Evolutionary conservation across 2,329 filamentous ascomycete genomes (phyloP).

Genomic region (Exophiala spinifera): DNA sequence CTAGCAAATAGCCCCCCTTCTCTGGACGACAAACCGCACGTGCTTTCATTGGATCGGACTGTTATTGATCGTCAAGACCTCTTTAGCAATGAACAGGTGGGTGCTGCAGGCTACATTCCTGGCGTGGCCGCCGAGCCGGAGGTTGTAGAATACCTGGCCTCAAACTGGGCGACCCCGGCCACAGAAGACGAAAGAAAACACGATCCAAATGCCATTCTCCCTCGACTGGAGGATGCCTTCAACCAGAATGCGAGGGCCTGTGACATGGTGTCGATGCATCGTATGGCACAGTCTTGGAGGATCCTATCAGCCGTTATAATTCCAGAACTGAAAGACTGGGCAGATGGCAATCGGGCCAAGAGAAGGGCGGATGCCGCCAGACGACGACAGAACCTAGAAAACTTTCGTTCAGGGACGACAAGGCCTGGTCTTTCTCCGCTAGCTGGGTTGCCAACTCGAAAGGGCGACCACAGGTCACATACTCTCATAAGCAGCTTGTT

Average conservation of each 20-base stretch:
- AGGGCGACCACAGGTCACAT: conserved; percentile 31
- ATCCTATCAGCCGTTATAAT: conserved; percentile 52
- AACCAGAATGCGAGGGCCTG: conserved; percentile 55
- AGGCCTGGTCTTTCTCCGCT: conserved; percentile 15
- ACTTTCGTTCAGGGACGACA: conserved; percentile 11
- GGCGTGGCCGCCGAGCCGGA: conserved; percentile 44
- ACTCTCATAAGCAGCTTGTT: conserved; percentile 44
- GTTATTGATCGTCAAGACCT: conserved; percentile 35
- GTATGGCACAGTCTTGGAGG: conserved; percentile 58
- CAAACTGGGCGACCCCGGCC: conserved; percentile 42
- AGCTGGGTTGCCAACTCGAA: conserved; percentile 17
- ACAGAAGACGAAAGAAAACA: conserved; percentile 29
- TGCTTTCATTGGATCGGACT: conserved; percentile 52
- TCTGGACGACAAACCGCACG: conserved; percentile 43
- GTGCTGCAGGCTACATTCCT: conserved; percentile 49
- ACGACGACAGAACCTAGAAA: conserved; percentile 17
- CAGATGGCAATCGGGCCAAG: conserved; percentile 35
- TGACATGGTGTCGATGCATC: conserved; percentile 48
- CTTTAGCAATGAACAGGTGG: conserved; percentile 43
- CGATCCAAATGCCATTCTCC: conserved; percentile 31
- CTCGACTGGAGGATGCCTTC: conserved; percentile 43
- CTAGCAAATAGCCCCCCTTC: conserved; percentile 53
- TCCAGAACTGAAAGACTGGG: conserved; percentile 47
- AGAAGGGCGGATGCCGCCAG: conserved; percentile 31
- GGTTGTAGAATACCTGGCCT: conserved; percentile 43